Evolutionary conservation across 805 yeast genomes (phyloP).

Genomic region (Torulaspora indica): DNA sequence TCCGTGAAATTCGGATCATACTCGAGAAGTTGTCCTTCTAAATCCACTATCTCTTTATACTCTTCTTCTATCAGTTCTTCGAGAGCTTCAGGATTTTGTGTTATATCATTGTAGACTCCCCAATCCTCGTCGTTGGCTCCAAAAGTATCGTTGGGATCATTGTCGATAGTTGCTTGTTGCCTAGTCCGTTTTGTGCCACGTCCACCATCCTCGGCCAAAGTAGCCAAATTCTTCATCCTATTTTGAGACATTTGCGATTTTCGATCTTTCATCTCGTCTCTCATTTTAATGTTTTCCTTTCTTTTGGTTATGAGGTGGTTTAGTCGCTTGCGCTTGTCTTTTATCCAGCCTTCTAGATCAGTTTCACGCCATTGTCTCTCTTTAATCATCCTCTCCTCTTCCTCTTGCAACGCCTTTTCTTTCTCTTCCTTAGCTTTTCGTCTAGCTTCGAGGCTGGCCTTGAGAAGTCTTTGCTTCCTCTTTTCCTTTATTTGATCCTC

Average conservation of each 20-base stretch:
- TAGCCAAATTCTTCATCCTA: conserved; percentile 87
- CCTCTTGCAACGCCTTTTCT: conserved; percentile 54
- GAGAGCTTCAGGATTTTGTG: conserved; percentile 55
- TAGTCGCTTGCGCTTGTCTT: conserved; percentile 58
- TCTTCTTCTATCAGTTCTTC: conserved; percentile 79
- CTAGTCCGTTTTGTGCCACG: conserved; percentile 47
- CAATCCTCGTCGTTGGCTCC: conserved; percentile 96
- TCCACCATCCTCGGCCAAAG: conserved; percentile 67
- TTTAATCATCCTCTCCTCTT: conserved; percentile 54
- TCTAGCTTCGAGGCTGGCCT: conserved; percentile 87
- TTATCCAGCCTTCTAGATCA: conserved; percentile 77
- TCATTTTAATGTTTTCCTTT: conserved; percentile 63
- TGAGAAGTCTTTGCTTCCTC: conserved; percentile 72
- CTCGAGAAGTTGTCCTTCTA: conserved; percentile 74
- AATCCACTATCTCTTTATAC: conserved; percentile 48
- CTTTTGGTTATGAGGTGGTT: conserved; percentile 53
- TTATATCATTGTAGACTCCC: conserved; percentile 82
- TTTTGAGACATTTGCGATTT: conserved; percentile 88
- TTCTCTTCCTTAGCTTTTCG: conserved; percentile 77
- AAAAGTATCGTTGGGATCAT: conserved; percentile 88
- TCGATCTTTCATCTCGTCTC: conserved; percentile 77
- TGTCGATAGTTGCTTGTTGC: conserved; percentile 66
- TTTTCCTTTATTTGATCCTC: conserved; percentile 84
- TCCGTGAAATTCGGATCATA: conserved; percentile 80
- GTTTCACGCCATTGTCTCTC: conserved; percentile 74